A percentile compares a stretch with the other conserved stretches of the same genome.
These are phyloP conservation scores for Colletotrichum sp. DNA, from an alignment of 2,329 filamentous ascomycete genomes.

Conservation along the genomic window DNA sequence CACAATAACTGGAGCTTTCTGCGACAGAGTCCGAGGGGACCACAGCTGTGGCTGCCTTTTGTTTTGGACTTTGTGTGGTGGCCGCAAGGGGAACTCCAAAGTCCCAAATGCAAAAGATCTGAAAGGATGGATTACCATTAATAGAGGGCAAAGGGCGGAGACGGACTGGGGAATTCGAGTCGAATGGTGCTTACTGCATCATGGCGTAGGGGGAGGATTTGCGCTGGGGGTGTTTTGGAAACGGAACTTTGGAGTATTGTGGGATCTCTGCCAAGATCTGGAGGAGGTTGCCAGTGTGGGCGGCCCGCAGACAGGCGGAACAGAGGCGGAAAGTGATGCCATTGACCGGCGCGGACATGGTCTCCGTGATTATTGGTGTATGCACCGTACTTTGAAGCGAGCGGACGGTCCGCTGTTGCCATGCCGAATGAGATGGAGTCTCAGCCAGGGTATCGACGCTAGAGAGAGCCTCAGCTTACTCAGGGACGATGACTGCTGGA, in stretches of 20 bases:
- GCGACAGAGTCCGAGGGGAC: neutral
- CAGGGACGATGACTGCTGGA: neutral
- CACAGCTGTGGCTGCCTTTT: neutral
- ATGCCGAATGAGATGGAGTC: neutral
- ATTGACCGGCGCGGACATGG: neutral
- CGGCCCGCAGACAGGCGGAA: neutral
- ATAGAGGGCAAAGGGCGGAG: neutral
- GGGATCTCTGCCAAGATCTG: neutral
- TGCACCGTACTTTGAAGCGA: neutral
- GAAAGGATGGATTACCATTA: neutral
- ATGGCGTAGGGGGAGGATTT: neutral
- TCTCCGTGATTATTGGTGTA: neutral
- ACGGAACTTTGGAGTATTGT: neutral
- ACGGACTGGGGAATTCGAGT: neutral
- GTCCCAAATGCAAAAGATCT: neutral
- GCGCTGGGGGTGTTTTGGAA: neutral
- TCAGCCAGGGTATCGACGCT: neutral
- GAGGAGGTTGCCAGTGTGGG: neutral
- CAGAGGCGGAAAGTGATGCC: neutral
- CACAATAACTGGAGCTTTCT: neutral
- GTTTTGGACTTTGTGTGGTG: neutral
- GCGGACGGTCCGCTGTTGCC: neutral
- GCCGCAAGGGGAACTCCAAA: neutral
- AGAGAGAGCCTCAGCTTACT: slow-evolving; percentile 9
- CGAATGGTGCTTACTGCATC: neutral